phyloP scores from a whole-genome alignment of 768 basidiomycete species.

The Suillus subalutaceus region DNA sequence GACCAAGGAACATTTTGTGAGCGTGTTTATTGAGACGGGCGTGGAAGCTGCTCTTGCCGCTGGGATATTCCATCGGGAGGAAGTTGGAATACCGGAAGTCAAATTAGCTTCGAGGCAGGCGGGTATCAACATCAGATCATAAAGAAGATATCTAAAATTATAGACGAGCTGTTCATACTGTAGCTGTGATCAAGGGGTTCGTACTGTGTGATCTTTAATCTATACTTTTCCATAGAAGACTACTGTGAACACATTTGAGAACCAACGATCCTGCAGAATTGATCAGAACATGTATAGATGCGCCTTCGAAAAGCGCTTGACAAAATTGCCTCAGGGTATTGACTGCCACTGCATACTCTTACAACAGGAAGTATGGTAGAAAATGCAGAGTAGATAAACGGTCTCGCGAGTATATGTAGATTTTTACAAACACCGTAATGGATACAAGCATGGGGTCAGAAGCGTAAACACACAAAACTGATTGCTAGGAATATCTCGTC shows the following conservation, averaged over 20 bases:
- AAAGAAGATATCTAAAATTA: conserved; percentile 13
- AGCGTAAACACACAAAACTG: conserved; percentile 7
- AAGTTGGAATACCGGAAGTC: conserved; percentile 83
- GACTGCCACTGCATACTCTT: neutral
- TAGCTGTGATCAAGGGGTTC: neutral
- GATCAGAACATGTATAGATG: neutral
- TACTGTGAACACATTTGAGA: neutral
- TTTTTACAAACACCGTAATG: conserved; percentile 27
- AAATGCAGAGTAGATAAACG: conserved; percentile 35
- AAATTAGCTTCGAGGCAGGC: conserved; percentile 58
- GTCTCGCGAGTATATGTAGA: conserved; percentile 37
- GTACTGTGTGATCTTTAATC: neutral
- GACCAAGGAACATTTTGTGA: conserved; percentile 76
- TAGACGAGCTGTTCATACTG: neutral
- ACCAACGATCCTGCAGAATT: neutral
- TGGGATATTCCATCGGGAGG: conserved; percentile 92
- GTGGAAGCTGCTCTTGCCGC: conserved; percentile 95
- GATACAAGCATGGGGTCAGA: conserved; percentile 33
- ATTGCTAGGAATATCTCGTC: neutral
- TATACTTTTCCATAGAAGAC: neutral
- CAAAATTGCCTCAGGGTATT: neutral
- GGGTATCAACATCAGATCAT: conserved; percentile 51
- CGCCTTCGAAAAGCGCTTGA: neutral
- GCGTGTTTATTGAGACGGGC: conserved; percentile 77
- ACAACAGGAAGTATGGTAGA: conserved; percentile 18